Conservation (phyloP, 352 stramenopile genomes). For the Pythium utonaiense region DNA sequence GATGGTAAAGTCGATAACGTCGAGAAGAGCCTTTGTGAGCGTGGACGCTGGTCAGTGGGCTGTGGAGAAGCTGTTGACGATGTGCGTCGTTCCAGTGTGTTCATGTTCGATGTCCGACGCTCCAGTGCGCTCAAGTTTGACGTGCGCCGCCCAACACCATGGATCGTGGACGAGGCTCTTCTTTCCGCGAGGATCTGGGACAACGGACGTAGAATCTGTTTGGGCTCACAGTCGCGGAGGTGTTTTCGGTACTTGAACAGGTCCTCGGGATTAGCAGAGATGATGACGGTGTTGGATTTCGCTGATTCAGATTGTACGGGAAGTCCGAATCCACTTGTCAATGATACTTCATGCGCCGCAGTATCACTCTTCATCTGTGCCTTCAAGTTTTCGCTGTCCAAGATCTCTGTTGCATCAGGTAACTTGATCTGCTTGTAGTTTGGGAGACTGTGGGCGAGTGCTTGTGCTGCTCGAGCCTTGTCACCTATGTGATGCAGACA, state of each 20-base stretch:
- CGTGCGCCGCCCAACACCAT: background rate
- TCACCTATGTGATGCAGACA: constrained; percentile 26
- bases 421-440: constrained; percentile 34
- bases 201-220: constrained; percentile 8
- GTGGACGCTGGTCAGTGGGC: background rate
- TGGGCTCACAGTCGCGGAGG: constrained; percentile 16
- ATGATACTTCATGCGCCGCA: background rate
- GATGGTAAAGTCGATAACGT: background rate
- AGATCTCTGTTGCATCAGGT: constrained; percentile 21
- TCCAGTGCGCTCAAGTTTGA: background rate
- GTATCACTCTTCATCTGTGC: constrained; percentile 14
- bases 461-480: constrained; percentile 14
- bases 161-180: background rate
- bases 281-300: background rate
- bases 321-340: background rate
- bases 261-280: constrained; percentile 3
- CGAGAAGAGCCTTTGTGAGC: constrained; percentile 8
- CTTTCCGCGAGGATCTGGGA: constrained; percentile 7
- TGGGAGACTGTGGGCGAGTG: constrained; percentile 32
- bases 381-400: constrained; percentile 28
- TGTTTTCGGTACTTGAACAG: constrained; percentile 13
- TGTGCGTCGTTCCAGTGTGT: background rate
- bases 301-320: background rate
- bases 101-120: constrained; percentile 5
- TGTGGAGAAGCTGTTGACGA: background rate